phyloP scores from a whole-genome alignment of 306 rosid genomes.

The Dryas octopetala region DNA sequence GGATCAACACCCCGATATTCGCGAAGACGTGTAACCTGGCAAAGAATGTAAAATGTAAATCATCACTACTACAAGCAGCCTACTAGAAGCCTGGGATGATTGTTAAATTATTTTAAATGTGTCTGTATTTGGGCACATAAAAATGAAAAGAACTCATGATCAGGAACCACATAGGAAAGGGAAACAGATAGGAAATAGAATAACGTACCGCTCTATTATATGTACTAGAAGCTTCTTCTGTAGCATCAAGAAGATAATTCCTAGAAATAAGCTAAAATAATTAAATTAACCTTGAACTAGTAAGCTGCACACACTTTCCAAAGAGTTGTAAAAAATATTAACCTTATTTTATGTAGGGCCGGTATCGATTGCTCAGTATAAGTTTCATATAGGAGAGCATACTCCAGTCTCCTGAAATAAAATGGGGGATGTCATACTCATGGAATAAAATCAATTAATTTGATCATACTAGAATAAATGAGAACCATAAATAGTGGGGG shows the following conservation, averaged over 20 bases:
- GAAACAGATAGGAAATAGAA: not conserved
- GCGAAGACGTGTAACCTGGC: slow-evolving; percentile 76
- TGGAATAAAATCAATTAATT: not conserved
- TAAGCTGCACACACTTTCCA: slow-evolving; percentile 19
- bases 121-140: not conserved
- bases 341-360: slow-evolving; percentile 90
- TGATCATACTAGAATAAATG: not conserved
- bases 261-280: slow-evolving; percentile 34
- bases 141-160: not conserved
- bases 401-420: slow-evolving; percentile 69
- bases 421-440: slow-evolving; percentile 21
- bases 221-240: slow-evolving; percentile 82
- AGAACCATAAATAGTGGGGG: not conserved
- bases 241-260: slow-evolving; percentile 85
- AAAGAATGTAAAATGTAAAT: not conserved
- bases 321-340: not conserved
- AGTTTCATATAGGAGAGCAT: slow-evolving; percentile 67
- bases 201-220: slow-evolving; percentile 83
- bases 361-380: slow-evolving; percentile 82
- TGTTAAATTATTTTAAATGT: not conserved
- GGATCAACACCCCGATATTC: slow-evolving; percentile 97
- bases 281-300: slow-evolving; percentile 9
- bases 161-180: not conserved
- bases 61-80: not conserved
- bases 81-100: not conserved